These are phyloP conservation scores for Solanum peruvianum DNA, from an alignment of 257 asterid species.

Conservation along the genomic window DNA sequence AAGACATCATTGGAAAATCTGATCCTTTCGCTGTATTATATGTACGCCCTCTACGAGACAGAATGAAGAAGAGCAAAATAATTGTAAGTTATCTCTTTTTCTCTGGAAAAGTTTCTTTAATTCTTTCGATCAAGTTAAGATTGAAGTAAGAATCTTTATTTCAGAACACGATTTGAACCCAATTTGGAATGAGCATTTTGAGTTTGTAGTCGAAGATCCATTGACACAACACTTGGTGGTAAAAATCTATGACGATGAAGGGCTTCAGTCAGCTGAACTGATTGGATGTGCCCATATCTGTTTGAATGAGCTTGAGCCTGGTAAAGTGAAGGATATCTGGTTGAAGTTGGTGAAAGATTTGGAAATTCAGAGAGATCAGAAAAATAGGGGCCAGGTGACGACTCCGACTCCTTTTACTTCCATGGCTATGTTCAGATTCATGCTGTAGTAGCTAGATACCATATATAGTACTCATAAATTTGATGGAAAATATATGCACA, in stretches of 20 bases:
- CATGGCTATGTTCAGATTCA: background rate
- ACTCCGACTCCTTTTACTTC: background rate
- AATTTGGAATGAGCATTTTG: conserved; percentile 91
- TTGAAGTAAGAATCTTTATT: background rate
- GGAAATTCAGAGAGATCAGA: conserved; percentile 62
- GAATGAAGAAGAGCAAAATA: conserved; percentile 59
- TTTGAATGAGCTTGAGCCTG: conserved; percentile 53
- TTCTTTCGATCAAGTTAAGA: background rate
- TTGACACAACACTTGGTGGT: conserved; percentile 70
- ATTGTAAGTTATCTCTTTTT: conserved; percentile 34
- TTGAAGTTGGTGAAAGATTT: conserved; percentile 81
- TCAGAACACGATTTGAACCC: conserved; percentile 65
- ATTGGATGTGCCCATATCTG: conserved; percentile 65
- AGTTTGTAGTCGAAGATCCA: conserved; percentile 69
- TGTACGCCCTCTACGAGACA: conserved; percentile 66
- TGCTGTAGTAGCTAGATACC: background rate
- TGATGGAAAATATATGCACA: background rate
- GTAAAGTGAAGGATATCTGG: conserved; percentile 85
- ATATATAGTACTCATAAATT: background rate
- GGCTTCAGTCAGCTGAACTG: conserved; percentile 70
- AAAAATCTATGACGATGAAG: conserved; percentile 82
- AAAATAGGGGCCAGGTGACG: conserved; percentile 73
- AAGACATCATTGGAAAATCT: conserved; percentile 83
- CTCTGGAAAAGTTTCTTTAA: background rate
- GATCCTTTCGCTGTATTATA: conserved; percentile 77